Percentiles rank a stretch among this genome's conserved stretches.
These are phyloP conservation scores for Cornus florida DNA, from an alignment of 148 eudicot genomes.

Conservation along the genomic window DNA sequence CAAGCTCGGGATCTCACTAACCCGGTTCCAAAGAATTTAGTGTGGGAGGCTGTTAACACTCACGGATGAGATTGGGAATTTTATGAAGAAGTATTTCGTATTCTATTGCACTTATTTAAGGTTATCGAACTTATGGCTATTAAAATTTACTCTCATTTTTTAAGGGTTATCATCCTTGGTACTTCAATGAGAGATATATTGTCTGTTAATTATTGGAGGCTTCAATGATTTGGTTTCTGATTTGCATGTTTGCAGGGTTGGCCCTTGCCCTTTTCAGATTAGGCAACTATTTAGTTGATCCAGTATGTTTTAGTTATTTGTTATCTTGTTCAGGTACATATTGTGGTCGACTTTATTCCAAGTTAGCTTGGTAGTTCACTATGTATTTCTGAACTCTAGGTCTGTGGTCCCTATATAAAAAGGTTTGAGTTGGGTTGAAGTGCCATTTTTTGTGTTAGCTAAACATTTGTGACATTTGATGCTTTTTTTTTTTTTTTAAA, in stretches of 20 bases:
- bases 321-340: neutral
- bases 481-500: neutral
- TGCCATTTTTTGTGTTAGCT: neutral
- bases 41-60: conserved; percentile 26
- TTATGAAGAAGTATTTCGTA: neutral
- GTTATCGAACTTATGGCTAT: neutral
- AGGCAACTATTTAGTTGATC: too few relatives aligned
- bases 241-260: neutral
- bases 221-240: neutral
- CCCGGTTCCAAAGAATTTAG: conserved; percentile 15
- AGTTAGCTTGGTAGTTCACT: neutral
- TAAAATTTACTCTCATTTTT: neutral
- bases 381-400: neutral
- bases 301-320: neutral
- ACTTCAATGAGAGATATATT: neutral
- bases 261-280: neutral
- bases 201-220: neutral
- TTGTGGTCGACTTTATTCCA: neutral
- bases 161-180: neutral
- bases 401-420: neutral
- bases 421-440: neutral
- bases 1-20: conserved; percentile 20
- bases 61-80: conserved; percentile 8
- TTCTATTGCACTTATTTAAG: neutral
- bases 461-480: neutral